These are phyloP conservation scores for Populus ilicifolia DNA, from an alignment of 345 rosid species.

Conservation along the genomic window DNA sequence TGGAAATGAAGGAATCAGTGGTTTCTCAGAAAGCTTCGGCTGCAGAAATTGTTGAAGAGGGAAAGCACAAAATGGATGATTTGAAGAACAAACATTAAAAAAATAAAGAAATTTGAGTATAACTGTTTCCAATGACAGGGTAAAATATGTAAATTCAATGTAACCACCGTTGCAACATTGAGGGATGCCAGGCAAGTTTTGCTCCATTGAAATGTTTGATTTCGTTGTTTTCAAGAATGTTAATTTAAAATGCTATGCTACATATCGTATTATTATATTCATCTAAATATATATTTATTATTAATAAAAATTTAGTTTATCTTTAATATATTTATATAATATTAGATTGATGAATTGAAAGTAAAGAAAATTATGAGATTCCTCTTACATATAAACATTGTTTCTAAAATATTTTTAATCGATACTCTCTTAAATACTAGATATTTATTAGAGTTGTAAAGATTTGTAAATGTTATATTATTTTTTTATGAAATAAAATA, in stretches of 20 bases:
- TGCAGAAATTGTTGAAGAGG: background rate
- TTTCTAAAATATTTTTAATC: too few species aligned
- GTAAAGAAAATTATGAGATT: too few species aligned
- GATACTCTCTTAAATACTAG: too few species aligned
- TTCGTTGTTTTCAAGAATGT: background rate
- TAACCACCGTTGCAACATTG: background rate
- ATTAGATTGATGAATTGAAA: too few species aligned
- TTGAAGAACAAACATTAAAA: background rate
- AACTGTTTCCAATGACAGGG: background rate
- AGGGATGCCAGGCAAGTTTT: background rate
- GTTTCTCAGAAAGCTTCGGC: background rate
- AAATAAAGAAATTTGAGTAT: background rate
- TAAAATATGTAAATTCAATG: background rate
- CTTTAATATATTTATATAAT: too few species aligned
- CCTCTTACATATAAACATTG: accelerated
- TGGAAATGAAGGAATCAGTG: background rate
- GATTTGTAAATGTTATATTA: too few species aligned
- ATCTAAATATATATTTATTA: too few species aligned
- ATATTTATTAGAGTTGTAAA: too few species aligned
- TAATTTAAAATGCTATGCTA: too few species aligned
- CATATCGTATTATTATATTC: too few species aligned
- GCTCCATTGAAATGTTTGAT: background rate
- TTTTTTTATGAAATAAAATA: too few species aligned
- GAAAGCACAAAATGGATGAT: background rate
- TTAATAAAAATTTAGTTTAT: too few species aligned